Percentiles rank a stretch among this genome's conserved stretches.
Evolutionary conservation across 225 moss, liverwort and hornwort genomes (phyloP).

Genomic region (Takakia lepidozioides): DNA sequence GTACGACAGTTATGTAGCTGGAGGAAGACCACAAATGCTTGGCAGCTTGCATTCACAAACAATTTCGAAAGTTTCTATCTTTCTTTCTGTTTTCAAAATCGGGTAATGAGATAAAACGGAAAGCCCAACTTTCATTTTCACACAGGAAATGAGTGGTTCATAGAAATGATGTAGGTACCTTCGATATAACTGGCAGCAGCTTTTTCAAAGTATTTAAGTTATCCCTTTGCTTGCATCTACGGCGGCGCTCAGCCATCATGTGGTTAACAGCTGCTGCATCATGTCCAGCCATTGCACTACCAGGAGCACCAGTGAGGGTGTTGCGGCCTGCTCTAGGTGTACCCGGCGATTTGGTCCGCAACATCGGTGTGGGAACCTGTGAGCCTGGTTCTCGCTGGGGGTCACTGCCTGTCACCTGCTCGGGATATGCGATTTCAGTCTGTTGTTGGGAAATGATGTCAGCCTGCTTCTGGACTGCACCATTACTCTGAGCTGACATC

Average conservation of each 20-base stretch:
- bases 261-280: constrained; percentile 45
- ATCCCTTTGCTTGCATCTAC: constrained; percentile 63
- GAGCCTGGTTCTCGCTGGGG: too few relatives aligned
- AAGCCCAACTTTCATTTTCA: not conserved
- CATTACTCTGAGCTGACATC: not conserved
- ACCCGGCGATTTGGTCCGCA: too few relatives aligned
- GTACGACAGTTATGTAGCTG: not conserved
- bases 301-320: too few relatives aligned
- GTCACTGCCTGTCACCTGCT: too few relatives aligned
- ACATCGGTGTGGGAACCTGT: too few relatives aligned
- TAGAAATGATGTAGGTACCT: constrained; percentile 25
- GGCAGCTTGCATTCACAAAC: not conserved
- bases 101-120: not conserved
- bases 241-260: constrained; percentile 57
- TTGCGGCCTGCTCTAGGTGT: too few relatives aligned
- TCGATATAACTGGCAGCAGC: constrained; percentile 72
- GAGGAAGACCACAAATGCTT: not conserved
- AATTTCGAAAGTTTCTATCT: too few relatives aligned
- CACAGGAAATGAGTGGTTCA: not conserved
- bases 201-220: constrained; percentile 45
- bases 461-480: not conserved
- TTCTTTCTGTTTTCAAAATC: too few relatives aligned
- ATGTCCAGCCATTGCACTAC: constrained; percentile 21
- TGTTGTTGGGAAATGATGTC: constrained; percentile 4
- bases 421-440: too few relatives aligned